phyloP scores from a whole-genome alignment of 148 eudicot genomes.

The Tetragonia tetragonoides region DNA sequence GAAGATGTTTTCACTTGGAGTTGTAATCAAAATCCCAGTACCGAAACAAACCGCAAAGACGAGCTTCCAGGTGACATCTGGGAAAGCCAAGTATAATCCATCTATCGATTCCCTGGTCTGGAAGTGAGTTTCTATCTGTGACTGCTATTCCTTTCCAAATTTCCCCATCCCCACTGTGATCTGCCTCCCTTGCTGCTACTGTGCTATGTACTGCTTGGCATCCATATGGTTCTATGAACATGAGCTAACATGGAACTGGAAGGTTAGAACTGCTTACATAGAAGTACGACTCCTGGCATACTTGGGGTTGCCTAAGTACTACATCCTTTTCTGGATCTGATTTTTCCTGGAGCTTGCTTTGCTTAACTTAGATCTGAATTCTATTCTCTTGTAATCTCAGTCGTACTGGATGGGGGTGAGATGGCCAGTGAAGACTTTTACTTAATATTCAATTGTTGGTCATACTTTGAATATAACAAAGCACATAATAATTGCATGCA shows the following conservation, averaged over 20 bases:
- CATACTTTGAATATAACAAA: too few species aligned
- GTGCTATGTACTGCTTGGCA: neutral
- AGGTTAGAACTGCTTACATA: too few species aligned
- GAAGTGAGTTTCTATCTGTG: conserved; percentile 70
- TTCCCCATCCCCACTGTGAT: neutral
- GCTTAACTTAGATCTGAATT: neutral
- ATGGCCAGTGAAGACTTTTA: neutral
- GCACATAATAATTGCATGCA: too few species aligned
- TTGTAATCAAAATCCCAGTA: conserved; percentile 91
- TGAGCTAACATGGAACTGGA: too few species aligned
- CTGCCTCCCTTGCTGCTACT: neutral
- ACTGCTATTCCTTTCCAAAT: conserved; percentile 6
- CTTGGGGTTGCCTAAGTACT: neutral
- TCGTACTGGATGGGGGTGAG: neutral
- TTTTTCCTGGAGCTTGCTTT: neutral
- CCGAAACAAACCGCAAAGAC: conserved; percentile 99
- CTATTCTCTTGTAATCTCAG: neutral
- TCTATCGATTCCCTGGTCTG: conserved; percentile 93
- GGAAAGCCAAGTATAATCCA: conserved; percentile 92
- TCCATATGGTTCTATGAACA: neutral
- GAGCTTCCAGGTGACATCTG: conserved; percentile 97
- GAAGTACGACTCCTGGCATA: neutral
- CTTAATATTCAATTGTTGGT: too few species aligned
- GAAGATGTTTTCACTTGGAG: conserved; percentile 99
- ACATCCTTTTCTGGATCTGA: neutral